These are phyloP conservation scores for Brassica rapa DNA, from an alignment of 345 rosid species.

Conservation along the genomic window DNA sequence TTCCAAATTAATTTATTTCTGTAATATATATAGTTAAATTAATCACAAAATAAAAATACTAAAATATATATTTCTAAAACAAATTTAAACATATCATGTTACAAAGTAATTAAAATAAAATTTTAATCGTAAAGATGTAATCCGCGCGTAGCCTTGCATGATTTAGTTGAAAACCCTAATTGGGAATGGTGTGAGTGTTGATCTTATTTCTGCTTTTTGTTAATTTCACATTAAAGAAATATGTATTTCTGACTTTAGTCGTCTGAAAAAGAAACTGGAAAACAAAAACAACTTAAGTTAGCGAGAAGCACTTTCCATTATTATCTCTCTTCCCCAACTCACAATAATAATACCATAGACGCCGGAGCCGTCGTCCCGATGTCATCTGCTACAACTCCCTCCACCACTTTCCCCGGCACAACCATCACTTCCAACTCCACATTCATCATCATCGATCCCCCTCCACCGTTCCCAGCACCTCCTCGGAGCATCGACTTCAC, in stretches of 20 bases:
- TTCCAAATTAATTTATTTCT: no score
- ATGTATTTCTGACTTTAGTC: constrained; percentile 22
- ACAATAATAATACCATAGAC: neutral
- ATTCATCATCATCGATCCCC: constrained; percentile 42
- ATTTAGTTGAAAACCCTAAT: no score
- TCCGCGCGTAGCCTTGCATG: no score
- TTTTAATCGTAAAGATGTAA: no score
- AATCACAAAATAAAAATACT: no score
- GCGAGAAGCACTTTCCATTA: constrained; percentile 30
- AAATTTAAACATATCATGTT: no score
- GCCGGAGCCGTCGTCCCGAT: constrained; percentile 14
- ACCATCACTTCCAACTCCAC: constrained; percentile 32
- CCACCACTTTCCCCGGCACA: constrained; percentile 22
- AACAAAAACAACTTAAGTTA: neutral
- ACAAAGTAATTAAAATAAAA: no score
- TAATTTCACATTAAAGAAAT: neutral
- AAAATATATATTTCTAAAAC: no score
- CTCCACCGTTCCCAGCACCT: constrained; percentile 60
- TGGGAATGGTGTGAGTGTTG: neutral
- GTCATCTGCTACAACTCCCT: constrained; percentile 24
- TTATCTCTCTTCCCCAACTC: constrained; percentile 8
- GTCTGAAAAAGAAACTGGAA: neutral
- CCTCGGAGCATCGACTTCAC: constrained; percentile 61
- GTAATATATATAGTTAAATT: no score
- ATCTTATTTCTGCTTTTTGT: neutral